These are phyloP conservation scores for Phytophthora colocasiae DNA, from an alignment of 352 stramenopile species.

Conservation along the genomic window DNA sequence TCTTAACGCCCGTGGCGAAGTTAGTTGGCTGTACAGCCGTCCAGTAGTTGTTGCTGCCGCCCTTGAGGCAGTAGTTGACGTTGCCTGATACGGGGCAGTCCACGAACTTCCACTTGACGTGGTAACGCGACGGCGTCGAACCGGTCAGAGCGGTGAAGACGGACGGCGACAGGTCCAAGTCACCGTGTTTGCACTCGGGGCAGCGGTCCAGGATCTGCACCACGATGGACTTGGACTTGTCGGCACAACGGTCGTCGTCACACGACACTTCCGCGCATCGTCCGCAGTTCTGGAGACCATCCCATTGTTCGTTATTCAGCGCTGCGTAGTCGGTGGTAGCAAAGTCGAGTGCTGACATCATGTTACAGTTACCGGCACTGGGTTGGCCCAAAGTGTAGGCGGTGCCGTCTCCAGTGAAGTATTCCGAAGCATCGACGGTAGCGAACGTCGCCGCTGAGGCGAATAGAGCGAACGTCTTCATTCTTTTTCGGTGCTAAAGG, in stretches of 20 bases:
- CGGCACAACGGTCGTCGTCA: conserved; percentile 53
- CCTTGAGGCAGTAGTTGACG: conserved; percentile 64
- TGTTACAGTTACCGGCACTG: conserved; percentile 59
- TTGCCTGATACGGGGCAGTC: conserved; percentile 56
- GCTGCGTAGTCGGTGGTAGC: conserved; percentile 68
- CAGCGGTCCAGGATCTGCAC: conserved; percentile 79
- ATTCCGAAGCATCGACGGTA: conserved; percentile 31
- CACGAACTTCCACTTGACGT: conserved; percentile 61
- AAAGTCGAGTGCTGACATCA: conserved; percentile 44
- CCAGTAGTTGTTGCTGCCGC: conserved; percentile 60
- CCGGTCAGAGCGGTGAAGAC: conserved; percentile 61
- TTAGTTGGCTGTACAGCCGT: conserved; percentile 57
- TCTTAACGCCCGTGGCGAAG: conserved; percentile 41
- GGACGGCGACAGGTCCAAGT: conserved; percentile 57
- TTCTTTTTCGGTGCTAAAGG: conserved; percentile 9
- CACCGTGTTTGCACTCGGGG: conserved; percentile 74
- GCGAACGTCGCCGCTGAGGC: conserved; percentile 10
- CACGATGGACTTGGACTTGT: conserved; percentile 47
- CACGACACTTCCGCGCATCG: conserved; percentile 75
- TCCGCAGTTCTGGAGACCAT: conserved; percentile 60
- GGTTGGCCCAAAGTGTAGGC: conserved; percentile 51
- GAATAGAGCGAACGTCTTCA: conserved; percentile 21
- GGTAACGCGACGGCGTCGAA: conserved; percentile 42
- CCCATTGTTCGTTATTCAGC: conserved; percentile 75
- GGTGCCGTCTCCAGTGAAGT: conserved; percentile 54